Evolutionary conservation across 2,329 filamentous ascomycete genomes (phyloP).

Genomic region (Madurella mycetomatis): DNA sequence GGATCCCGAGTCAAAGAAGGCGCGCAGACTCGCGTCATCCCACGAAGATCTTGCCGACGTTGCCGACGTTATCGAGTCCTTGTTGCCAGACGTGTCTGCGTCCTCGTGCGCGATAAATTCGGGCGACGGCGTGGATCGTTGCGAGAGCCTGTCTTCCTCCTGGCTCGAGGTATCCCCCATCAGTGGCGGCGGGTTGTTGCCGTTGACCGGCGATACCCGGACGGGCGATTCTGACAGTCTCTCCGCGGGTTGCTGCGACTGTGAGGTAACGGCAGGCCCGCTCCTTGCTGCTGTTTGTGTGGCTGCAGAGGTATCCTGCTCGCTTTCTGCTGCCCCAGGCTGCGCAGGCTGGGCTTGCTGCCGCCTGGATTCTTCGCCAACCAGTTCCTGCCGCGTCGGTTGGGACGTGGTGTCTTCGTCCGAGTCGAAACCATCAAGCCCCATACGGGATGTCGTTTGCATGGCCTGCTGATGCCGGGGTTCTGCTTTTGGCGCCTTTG

Average conservation of each 20-base stretch:
- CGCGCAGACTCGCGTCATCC: constrained; percentile 80
- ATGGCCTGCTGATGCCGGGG: constrained; percentile 53
- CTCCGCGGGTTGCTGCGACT: constrained; percentile 34
- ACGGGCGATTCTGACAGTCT: constrained; percentile 65
- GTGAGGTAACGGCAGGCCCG: constrained; percentile 24
- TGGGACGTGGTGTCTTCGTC: constrained; percentile 38
- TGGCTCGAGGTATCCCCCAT: constrained; percentile 68
- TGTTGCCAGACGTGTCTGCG: constrained; percentile 37
- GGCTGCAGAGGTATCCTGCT: constrained; percentile 29
- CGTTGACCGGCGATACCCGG: constrained; percentile 54
- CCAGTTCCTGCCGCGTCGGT: constrained; percentile 27
- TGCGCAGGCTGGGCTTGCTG: constrained; percentile 32
- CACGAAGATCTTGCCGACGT: constrained; percentile 62
- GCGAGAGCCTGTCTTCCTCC: constrained; percentile 57
- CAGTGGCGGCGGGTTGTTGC: constrained; percentile 59
- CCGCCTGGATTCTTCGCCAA: constrained; percentile 20
- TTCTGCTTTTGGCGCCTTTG: constrained; percentile 38
- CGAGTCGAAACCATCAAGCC: constrained; percentile 67
- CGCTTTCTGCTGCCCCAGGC: constrained; percentile 42
- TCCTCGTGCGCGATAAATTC: constrained; percentile 52
- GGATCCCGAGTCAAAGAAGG: constrained; percentile 85
- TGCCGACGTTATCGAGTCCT: constrained; percentile 49
- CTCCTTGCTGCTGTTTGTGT: constrained; percentile 29
- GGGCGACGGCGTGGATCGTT: constrained; percentile 60
- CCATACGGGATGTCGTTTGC: constrained; percentile 57